phyloP scores from a whole-genome alignment of 2,329 filamentous ascomycete species.

The Davidsoniella australis region DNA sequence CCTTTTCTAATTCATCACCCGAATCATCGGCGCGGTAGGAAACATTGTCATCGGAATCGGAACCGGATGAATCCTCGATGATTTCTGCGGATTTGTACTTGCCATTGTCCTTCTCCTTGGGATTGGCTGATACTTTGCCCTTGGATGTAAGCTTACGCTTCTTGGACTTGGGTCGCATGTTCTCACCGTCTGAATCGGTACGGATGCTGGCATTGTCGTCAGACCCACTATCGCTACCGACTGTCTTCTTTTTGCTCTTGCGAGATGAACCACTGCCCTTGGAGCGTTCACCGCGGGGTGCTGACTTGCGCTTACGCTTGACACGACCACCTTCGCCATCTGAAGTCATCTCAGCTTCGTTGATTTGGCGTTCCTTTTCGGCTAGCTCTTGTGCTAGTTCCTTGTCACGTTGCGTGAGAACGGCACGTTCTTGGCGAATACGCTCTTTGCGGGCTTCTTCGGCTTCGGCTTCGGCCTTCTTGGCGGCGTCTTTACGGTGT shows the following conservation, averaged over 20 bases:
- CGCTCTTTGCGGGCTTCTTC: conserved; percentile 62
- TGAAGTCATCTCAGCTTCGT: conserved; percentile 64
- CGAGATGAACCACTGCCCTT: conserved; percentile 22
- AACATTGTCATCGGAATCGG: conserved; percentile 20
- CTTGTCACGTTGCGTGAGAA: conserved; percentile 61
- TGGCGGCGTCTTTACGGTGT: conserved; percentile 59
- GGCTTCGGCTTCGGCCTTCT: conserved; percentile 46
- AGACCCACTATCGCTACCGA: conserved; percentile 21
- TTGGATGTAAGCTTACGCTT: conserved; percentile 41
- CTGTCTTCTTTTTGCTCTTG: conserved; percentile 43
- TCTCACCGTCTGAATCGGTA: conserved; percentile 24
- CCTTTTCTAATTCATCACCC: conserved; percentile 20
- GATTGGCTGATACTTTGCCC: conserved; percentile 12
- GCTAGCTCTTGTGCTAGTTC: conserved; percentile 52
- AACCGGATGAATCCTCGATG: conserved; percentile 35
- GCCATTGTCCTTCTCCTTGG: conserved; percentile 24
- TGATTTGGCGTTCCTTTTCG: conserved; percentile 50
- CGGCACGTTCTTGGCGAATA: conserved; percentile 71
- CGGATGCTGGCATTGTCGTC: conserved; percentile 16
- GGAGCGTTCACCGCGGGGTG: conserved; percentile 27
- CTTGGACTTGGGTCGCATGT: conserved; percentile 32
- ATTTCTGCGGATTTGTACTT: conserved; percentile 82
- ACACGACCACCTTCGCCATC: conserved; percentile 67
- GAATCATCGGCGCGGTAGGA: conserved; percentile 11
- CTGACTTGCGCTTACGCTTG: conserved; percentile 55